Evolutionary conservation across 78 protist genomes (phyloP).

Genomic region (Dictyostelium intermedium): DNA sequence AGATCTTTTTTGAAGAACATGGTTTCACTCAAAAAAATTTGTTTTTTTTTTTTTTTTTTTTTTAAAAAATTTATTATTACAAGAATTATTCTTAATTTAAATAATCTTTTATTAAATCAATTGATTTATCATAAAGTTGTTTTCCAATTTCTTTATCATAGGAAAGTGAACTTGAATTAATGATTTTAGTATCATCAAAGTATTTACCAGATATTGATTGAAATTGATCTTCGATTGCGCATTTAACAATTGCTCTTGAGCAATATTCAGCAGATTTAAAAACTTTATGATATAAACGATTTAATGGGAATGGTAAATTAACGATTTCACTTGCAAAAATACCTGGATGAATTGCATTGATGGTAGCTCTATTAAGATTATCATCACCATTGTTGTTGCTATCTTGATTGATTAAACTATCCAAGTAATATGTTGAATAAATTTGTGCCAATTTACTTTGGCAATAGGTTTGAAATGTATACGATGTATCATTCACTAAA

Average conservation of each 20-base stretch:
- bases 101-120: slow-evolving; percentile 29
- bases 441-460: slow-evolving; percentile 56
- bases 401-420: background rate
- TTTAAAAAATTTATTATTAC: no score
- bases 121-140: slow-evolving; percentile 4
- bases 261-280: slow-evolving; percentile 67
- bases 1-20: no score
- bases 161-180: background rate
- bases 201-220: slow-evolving; percentile 17
- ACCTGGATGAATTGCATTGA: slow-evolving; percentile 52
- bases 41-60: no score
- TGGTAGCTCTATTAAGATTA: background rate
- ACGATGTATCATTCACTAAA: background rate
- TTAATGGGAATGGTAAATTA: slow-evolving; percentile 31
- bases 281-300: slow-evolving; percentile 17
- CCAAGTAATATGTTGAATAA: slow-evolving; percentile 11
- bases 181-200: slow-evolving; percentile 8
- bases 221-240: background rate
- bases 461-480: slow-evolving; percentile 44
- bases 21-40: no score
- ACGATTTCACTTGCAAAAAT: slow-evolving; percentile 76
- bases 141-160: slow-evolving; percentile 7
- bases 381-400: no score
- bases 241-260: slow-evolving; percentile 29
- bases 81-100: background rate